phyloP scores from a whole-genome alignment of 1,284 basidiomycete species.

The Apiotrichum siamense region DNA sequence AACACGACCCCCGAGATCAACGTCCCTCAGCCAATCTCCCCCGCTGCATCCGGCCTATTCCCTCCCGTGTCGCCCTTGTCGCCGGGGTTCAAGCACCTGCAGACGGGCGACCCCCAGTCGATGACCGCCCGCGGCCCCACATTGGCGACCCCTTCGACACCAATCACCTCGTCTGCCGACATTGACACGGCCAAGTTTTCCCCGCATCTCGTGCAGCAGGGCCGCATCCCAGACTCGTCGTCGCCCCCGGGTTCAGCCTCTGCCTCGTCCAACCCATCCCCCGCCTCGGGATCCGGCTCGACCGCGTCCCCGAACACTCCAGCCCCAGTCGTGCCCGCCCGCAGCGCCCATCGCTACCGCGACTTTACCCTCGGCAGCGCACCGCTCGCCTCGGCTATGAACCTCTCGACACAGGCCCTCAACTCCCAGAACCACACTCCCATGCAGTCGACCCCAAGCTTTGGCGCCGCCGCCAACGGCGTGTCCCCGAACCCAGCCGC shows the following conservation, averaged over 20 bases:
- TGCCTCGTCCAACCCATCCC: slow-evolving; percentile 2
- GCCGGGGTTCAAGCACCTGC: slow-evolving; percentile 2
- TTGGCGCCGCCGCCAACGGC: slow-evolving; percentile 1
- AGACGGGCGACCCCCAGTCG: not conserved
- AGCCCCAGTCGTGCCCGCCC: slow-evolving; percentile 14
- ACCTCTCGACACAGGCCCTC: slow-evolving; percentile 10
- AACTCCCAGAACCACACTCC: not conserved
- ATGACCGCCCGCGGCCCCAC: slow-evolving; percentile 1
- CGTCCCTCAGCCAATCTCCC: not conserved
- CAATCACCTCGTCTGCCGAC: slow-evolving; percentile 10
- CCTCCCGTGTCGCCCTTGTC: not conserved
- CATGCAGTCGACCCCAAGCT: not conserved
- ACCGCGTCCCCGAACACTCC: not conserved
- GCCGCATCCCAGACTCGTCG: slow-evolving; percentile 5
- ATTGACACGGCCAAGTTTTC: slow-evolving; percentile 31
- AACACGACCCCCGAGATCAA: not conserved
- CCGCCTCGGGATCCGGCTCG: not conserved
- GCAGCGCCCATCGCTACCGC: slow-evolving; percentile 16
- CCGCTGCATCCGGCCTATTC: not conserved
- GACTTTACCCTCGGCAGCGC: slow-evolving; percentile 15
- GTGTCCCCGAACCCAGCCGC: not conserved
- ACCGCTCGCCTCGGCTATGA: slow-evolving; percentile 10
- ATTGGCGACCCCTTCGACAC: not conserved
- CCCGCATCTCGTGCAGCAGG: slow-evolving; percentile 25
- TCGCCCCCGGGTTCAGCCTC: not conserved